Conservation (phyloP, 306 rosid species). For the Cicer yamashitae region DNA sequence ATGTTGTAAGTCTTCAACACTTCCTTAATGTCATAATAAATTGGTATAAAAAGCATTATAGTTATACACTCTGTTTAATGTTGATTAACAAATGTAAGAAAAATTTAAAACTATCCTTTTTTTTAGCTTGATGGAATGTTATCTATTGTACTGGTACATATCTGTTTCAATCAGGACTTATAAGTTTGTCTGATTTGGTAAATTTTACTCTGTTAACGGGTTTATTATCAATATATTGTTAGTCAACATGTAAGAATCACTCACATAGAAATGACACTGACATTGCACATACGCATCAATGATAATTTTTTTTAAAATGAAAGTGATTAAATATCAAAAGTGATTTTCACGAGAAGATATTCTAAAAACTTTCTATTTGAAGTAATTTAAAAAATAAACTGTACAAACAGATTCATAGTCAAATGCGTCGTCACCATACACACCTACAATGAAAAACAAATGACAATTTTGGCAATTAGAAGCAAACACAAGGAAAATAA, state of each 20-base stretch:
- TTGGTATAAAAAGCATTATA: background rate
- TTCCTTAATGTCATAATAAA: constrained; percentile 38
- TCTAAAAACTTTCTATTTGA: too few relatives aligned
- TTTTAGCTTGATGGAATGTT: constrained; percentile 19
- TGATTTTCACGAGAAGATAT: too few relatives aligned
- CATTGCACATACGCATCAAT: too few relatives aligned
- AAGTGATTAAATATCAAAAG: too few relatives aligned
- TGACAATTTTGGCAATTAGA: background rate
- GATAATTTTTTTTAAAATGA: too few relatives aligned
- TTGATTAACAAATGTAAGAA: background rate
- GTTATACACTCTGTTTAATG: background rate
- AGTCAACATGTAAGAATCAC: too few relatives aligned
- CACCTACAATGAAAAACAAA: background rate
- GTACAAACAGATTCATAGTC: too few relatives aligned
- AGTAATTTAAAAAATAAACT: too few relatives aligned
- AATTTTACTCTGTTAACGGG: constrained; percentile 13
- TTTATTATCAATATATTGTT: background rate
- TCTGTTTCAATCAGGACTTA: too few relatives aligned
- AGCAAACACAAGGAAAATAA: background rate
- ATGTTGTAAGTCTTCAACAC: constrained; percentile 71
- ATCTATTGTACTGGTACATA: background rate
- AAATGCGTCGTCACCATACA: too few relatives aligned
- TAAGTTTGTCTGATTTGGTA: background rate
- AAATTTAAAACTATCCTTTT: background rate
- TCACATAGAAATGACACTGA: too few relatives aligned